phyloP scores from a whole-genome alignment of 768 basidiomycete genomes.

The Hydnum rufescens region DNA sequence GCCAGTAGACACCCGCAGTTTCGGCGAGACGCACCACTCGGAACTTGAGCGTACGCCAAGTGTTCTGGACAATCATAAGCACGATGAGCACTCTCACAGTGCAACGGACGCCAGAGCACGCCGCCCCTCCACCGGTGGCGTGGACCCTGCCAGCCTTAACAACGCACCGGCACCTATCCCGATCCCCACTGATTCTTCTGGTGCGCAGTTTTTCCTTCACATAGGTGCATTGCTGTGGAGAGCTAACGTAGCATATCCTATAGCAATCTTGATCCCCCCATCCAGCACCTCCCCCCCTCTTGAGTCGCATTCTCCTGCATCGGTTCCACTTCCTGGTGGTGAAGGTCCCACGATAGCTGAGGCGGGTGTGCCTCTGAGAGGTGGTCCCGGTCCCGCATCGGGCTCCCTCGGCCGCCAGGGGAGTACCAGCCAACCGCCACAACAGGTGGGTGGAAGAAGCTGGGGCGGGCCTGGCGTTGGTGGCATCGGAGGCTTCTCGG shows the following conservation, averaged over 20 bases:
- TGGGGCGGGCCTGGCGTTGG: constrained; percentile 3
- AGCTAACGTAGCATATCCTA: no score
- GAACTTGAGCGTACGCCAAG: constrained; percentile 28
- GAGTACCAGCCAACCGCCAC: neutral
- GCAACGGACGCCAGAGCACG: constrained; percentile 25
- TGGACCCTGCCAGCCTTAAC: constrained; percentile 15
- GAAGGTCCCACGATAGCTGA: constrained; percentile 46
- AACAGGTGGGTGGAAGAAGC: constrained; percentile 1
- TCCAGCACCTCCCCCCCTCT: constrained; percentile 1
- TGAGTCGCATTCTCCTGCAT: constrained; percentile 9
- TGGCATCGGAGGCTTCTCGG: neutral
- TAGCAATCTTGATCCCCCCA: no score
- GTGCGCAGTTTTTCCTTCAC: no score
- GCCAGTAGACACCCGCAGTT: constrained; percentile 43
- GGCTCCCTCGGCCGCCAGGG: constrained; percentile 45
- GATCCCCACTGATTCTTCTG: constrained; percentile 2
- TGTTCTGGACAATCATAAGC: constrained; percentile 15
- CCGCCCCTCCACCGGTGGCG: constrained; percentile 16
- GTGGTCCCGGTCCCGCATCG: constrained; percentile 45
- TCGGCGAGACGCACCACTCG: constrained; percentile 63
- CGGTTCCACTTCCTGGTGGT: constrained; percentile 11
- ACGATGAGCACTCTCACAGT: neutral
- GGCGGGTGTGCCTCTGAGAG: constrained; percentile 50
- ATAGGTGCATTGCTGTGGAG: no score
- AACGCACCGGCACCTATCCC: constrained; percentile 13